Base-by-base conservation (phyloP, 2,329 filamentous ascomycete genomes). In the Cercospora sp. region DNA sequence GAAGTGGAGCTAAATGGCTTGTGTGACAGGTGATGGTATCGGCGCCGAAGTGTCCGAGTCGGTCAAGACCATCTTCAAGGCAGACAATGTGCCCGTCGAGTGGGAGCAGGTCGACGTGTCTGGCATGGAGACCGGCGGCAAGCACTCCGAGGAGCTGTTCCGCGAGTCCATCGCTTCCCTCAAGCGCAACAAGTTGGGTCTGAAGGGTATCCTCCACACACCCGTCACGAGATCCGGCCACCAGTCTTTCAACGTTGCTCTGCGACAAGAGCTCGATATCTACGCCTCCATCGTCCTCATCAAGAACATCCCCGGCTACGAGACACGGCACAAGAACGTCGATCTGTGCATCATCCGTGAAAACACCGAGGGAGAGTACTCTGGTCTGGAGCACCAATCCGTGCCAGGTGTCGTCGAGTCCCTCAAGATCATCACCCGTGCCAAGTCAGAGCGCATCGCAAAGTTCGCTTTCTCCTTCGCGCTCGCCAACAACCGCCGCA, bases 291-390 rank as follows among this genome's bases (percentile, higher is more conserved):
- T 99, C 80, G 92, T 93, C 78, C 87, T 98, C 75, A 94, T 99
- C 87, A 98, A 98, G 91, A 99, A 99, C 87, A 98, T 99, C 78
- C 95, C 95, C 77, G 95, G 95, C 78, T 97, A 98, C 87, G 84
- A 95, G 84, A 99, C 95, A 72, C 93, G 95, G 81, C 95, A 99
- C 88, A 91, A 96, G 83, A 88, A 95, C 82, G 92, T 99, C 81
- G 95, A 99, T 82, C 89, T 98, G 75, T 97, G 94, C 89, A 97
- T 99, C 83, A 97, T 99, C 84, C 95, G 95, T 84, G 95, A 99
- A 87, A 99, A 99, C 87, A 99, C 95, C 80, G 95, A 99, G 88
- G 95, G 95, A 79, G 95, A 99, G 87, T 99, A 99, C 88, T 97
- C 93, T 73, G 95, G 95, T 70, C 90, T 99, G 71, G 95, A 99